These are phyloP conservation scores for Dothidotthia symphoricarpi DNA, from an alignment of 2,329 filamentous ascomycete genomes.

Conservation along the genomic window DNA sequence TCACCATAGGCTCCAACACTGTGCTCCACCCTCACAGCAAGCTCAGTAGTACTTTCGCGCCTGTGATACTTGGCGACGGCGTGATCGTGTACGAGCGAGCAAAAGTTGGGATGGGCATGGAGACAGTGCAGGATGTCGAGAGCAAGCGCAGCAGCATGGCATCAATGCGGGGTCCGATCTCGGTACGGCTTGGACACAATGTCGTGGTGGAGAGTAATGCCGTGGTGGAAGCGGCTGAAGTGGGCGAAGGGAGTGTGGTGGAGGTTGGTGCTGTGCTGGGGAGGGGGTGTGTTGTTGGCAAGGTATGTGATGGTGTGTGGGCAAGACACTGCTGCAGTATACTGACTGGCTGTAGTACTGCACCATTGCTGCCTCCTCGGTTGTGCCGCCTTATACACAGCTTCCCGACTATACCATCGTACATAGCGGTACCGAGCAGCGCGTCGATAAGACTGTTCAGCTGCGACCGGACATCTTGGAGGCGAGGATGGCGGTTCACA, in stretches of 20 bases:
- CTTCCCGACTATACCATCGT: conserved; percentile 49
- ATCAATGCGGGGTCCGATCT: too few relatives aligned
- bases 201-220: conserved; percentile 48
- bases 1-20: conserved; percentile 73
- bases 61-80: conserved; percentile 45
- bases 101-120: conserved; percentile 40
- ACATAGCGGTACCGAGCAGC: conserved; percentile 35
- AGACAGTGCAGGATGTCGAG: conserved; percentile 16
- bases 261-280: conserved; percentile 37
- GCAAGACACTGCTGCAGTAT: not conserved
- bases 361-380: conserved; percentile 43
- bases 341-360: conserved; percentile 39
- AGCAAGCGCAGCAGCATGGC: conserved; percentile 14
- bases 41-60: conserved; percentile 44
- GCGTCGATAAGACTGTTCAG: conserved; percentile 43
- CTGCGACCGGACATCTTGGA: conserved; percentile 30
- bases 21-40: conserved; percentile 82
- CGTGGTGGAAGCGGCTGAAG: conserved; percentile 39
- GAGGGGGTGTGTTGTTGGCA: conserved; percentile 41
- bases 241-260: conserved; percentile 39
- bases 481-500: conserved; percentile 30
- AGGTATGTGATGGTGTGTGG: conserved; percentile 27
- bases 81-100: conserved; percentile 75
- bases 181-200: conserved; percentile 43
- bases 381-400: conserved; percentile 38